Evolutionary conservation across 129 eudicot genomes (phyloP).

Genomic region (Flaveria sonorensis): DNA sequence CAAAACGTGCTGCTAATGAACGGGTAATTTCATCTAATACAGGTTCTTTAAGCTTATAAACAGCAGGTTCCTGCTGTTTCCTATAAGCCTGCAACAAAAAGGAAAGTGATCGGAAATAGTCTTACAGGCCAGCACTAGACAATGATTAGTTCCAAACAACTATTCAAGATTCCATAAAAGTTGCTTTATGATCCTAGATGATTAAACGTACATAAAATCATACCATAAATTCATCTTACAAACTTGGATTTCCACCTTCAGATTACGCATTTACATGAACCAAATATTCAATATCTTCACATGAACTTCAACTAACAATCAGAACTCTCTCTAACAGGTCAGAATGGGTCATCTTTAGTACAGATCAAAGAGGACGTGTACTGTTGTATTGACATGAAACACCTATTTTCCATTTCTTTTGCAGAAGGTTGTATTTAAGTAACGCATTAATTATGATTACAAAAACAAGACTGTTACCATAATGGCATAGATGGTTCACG

Average conservation of each 20-base stretch:
- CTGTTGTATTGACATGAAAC: background rate
- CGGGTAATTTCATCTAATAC: constrained; percentile 62
- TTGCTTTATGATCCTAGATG: background rate
- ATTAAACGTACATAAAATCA: background rate
- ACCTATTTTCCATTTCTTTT: background rate
- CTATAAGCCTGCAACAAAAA: constrained; percentile 59
- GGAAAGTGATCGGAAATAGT: background rate
- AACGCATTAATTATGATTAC: background rate
- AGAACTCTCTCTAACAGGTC: background rate
- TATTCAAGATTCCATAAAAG: background rate
- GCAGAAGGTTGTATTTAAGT: too few species aligned
- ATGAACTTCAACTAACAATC: background rate
- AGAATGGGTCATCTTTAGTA: background rate
- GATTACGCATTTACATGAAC: constrained; percentile 6
- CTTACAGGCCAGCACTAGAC: constrained; percentile 13
- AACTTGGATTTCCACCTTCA: background rate
- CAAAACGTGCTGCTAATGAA: constrained; percentile 55
- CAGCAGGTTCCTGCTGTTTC: constrained; percentile 84
- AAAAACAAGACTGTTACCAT: background rate
- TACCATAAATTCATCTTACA: background rate
- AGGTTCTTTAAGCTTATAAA: constrained; percentile 80
- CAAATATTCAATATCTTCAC: background rate
- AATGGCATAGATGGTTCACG: background rate
- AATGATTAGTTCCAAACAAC: constrained; percentile 6
- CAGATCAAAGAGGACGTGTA: background rate